Base-by-base conservation (phyloP, 176 grass and related monocot genomes). In the Elymus sibiricus region DNA sequence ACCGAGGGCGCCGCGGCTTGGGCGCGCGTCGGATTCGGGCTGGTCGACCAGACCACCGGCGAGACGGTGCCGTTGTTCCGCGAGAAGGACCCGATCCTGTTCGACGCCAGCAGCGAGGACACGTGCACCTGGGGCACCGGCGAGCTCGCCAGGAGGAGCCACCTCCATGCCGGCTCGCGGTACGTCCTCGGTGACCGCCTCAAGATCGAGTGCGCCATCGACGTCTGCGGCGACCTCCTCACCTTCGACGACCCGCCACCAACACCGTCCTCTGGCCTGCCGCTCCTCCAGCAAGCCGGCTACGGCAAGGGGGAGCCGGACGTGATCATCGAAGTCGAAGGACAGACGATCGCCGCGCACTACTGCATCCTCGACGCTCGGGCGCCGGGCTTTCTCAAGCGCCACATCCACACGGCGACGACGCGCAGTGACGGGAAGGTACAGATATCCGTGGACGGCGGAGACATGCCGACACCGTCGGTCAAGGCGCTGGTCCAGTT, bases 11-110 rank as follows among this genome's bases (percentile, higher is more conserved):
- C 19, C n/a, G 37, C 35, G 12, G 85, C 65, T 8, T 39, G 14
- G 65, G 89, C 76, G 27, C 16, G 53, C 27, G 86, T 59, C 65
- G 6, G 39, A 17, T n/a, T 91, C 49, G n/a, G 14, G 28, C 47
- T 85, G 9, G 13, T 76, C 7, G 26, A 88, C 84, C 59, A 26
- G 40, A 5, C 77, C 68, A 47, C 44, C 38, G 75, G 21, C 12
- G 13, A 25, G 19, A 1, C 17, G 7, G 38, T 63, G 38, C 3
- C 27, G 19, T 0, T 25, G 25, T n/a, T 49, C 26, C 3, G 7
- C 19, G 19, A 39, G 1, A 12, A 55, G 7, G 80, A 84, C 27
- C 39, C 39, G 0, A n/a, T 15, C 26, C 40, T 84, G 70, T 38
- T 65, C 71, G 42, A 47, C 59, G 22, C 82, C 11, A 8, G 38